Evolutionary conservation across 2,329 filamentous ascomycete species (phyloP).

Genomic region (Leptographium procerum): DNA sequence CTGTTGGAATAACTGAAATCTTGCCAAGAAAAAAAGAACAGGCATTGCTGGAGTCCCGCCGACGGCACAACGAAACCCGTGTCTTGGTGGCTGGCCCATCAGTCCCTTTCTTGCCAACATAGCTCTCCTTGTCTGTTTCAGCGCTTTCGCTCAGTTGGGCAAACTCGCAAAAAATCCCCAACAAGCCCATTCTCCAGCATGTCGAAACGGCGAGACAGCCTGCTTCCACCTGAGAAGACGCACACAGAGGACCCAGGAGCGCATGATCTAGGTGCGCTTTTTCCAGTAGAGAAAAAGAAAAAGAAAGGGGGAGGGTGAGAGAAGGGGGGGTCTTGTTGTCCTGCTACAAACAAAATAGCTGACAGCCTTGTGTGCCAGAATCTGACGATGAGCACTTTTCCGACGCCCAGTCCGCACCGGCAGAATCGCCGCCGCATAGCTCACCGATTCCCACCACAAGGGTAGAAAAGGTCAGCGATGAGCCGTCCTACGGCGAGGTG

Average conservation of each 20-base stretch:
- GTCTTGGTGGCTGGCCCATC: neutral
- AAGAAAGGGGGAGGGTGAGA: neutral
- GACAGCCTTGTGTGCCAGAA: conserved; percentile 22
- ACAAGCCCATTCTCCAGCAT: no score
- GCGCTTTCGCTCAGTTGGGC: neutral
- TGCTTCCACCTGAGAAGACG: conserved; percentile 28
- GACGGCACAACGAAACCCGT: neutral
- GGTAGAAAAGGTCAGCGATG: conserved; percentile 47
- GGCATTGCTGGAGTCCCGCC: neutral
- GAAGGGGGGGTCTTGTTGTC: neutral
- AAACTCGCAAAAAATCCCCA: neutral
- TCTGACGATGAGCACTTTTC: conserved; percentile 60
- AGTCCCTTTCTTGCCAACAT: neutral
- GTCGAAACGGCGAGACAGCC: conserved; percentile 22
- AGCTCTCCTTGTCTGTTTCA: neutral
- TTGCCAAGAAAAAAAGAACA: neutral
- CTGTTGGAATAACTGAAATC: no score
- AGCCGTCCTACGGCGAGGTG: conserved; percentile 49
- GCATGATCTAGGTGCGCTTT: conserved; percentile 41
- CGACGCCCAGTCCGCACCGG: conserved; percentile 46
- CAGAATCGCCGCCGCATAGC: conserved; percentile 28
- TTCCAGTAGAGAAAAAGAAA: neutral
- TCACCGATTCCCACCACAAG: conserved; percentile 48
- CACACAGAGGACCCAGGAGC: conserved; percentile 45
- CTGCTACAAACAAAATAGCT: neutral